Evolutionary conservation across 495 filamentous ascomycete genomes (phyloP).

Genomic region (Tricharina praecox): DNA sequence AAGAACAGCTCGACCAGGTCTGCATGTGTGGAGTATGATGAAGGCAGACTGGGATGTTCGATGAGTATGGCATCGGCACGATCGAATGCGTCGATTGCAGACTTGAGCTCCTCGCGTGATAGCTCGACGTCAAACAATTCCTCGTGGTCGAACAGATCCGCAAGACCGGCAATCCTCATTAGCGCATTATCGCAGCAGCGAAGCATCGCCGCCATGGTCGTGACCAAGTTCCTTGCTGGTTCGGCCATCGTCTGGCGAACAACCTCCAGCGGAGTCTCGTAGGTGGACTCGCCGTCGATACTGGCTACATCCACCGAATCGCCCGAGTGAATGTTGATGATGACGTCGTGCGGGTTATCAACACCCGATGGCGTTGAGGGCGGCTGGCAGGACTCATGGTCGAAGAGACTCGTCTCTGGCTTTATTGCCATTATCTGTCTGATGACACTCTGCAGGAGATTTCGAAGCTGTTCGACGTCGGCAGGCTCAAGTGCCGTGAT

Average conservation of each 20-base stretch:
- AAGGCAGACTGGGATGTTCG: constrained; percentile 22
- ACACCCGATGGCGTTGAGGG: neutral
- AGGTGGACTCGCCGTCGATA: constrained; percentile 15
- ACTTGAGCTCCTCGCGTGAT: constrained; percentile 24
- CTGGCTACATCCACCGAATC: neutral
- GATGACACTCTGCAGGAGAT: constrained; percentile 37
- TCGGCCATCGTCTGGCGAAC: constrained; percentile 31
- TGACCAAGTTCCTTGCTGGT: constrained; percentile 33
- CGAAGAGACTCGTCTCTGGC: constrained; percentile 32
- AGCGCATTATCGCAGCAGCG: constrained; percentile 32
- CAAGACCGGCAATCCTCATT: constrained; percentile 34
- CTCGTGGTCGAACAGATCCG: constrained; percentile 3
- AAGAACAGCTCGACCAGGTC: constrained; percentile 40
- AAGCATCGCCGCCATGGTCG: constrained; percentile 31
- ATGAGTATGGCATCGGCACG: constrained; percentile 28
- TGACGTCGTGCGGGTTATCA: constrained; percentile 12
- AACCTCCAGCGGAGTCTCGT: constrained; percentile 12
- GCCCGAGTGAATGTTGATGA: constrained; percentile 29
- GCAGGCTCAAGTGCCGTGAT: constrained; percentile 33
- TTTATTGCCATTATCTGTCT: constrained; percentile 31
- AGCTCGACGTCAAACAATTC: constrained; percentile 25
- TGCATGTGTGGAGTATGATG: constrained; percentile 26
- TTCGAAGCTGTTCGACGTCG: constrained; percentile 34
- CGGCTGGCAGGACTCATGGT: constrained; percentile 3
- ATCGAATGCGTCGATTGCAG: constrained; percentile 29